phyloP scores from a whole-genome alignment of 1,284 basidiomycete species.

The Irpex sp. region DNA sequence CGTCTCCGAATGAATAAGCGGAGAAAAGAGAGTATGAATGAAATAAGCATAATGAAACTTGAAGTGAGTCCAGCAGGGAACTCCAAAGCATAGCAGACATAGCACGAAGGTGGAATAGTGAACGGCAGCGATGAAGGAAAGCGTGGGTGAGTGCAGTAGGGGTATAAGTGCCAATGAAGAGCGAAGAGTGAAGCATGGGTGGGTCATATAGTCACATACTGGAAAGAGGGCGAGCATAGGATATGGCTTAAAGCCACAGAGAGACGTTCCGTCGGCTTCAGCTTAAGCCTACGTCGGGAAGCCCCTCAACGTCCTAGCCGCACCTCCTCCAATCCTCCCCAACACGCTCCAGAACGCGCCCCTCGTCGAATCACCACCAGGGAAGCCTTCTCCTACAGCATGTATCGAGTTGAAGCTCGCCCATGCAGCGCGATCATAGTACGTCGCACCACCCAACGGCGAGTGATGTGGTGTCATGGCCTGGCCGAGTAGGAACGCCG shows the following conservation, averaged over 20 bases:
- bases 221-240: not conserved
- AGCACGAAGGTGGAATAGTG: not conserved
- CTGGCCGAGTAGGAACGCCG: conserved; percentile 50
- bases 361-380: conserved; percentile 35
- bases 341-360: conserved; percentile 50
- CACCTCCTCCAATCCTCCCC: conserved; percentile 60
- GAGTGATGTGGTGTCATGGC: conserved; percentile 53
- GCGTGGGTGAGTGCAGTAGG: no score
- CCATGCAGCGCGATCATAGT: conserved; percentile 76
- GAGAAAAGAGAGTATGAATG: not conserved
- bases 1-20: not conserved
- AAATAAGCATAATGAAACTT: not conserved
- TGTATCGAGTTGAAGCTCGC: conserved; percentile 67
- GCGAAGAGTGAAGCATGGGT: no score
- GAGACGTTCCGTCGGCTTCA: no score
- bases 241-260: not conserved
- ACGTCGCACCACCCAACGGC: conserved; percentile 61
- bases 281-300: conserved; percentile 46
- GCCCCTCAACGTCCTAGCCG: conserved; percentile 63
- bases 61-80: not conserved
- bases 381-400: conserved; percentile 61
- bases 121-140: not conserved
- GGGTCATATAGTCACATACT: no score
- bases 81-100: not conserved
- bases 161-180: no score